A percentile compares a stretch with the other conserved stretches of the same genome.
Conservation (phyloP, 352 stramenopile genomes). For the Phytophthora pluvialis region DNA sequence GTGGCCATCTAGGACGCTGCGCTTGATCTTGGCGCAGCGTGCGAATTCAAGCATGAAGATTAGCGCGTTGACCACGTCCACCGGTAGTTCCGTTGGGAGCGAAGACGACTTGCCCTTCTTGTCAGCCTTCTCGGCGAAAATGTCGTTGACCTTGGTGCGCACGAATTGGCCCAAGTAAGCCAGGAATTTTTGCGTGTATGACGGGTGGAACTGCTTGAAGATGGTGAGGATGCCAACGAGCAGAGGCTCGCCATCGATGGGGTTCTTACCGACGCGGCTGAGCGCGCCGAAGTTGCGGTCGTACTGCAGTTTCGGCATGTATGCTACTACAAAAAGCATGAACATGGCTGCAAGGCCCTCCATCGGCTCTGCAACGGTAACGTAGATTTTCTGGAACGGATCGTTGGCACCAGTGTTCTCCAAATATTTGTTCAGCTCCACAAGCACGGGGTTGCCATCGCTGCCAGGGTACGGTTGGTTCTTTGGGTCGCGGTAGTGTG, state of each 20-base stretch:
- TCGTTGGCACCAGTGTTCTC: conserved; percentile 93
- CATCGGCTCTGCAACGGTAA: conserved; percentile 91
- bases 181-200: conserved; percentile 93
- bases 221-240: conserved; percentile 92
- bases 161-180: conserved; percentile 94
- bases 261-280: conserved; percentile 89
- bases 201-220: conserved; percentile 96
- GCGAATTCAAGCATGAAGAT: conserved; percentile 92
- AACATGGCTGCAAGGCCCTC: conserved; percentile 91
- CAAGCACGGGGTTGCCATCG: conserved; percentile 84
- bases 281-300: conserved; percentile 92
- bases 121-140: conserved; percentile 63
- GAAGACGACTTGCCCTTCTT: conserved; percentile 53
- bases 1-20: conserved; percentile 80
- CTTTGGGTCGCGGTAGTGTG: conserved; percentile 86
- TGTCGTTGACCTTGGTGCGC: conserved; percentile 87
- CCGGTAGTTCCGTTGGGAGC: conserved; percentile 61
- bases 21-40: conserved; percentile 84
- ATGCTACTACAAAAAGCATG: conserved; percentile 93
- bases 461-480: conserved; percentile 80
- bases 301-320: conserved; percentile 95
- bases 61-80: conserved; percentile 87
- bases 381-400: conserved; percentile 95
- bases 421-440: conserved; percentile 92
- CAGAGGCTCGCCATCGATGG: conserved; percentile 92